A percentile compares a stretch with the other conserved stretches of the same genome.
Evolutionary conservation across 2,329 filamentous ascomycete genomes (phyloP).

Genomic region (Fusarium scirpi): DNA sequence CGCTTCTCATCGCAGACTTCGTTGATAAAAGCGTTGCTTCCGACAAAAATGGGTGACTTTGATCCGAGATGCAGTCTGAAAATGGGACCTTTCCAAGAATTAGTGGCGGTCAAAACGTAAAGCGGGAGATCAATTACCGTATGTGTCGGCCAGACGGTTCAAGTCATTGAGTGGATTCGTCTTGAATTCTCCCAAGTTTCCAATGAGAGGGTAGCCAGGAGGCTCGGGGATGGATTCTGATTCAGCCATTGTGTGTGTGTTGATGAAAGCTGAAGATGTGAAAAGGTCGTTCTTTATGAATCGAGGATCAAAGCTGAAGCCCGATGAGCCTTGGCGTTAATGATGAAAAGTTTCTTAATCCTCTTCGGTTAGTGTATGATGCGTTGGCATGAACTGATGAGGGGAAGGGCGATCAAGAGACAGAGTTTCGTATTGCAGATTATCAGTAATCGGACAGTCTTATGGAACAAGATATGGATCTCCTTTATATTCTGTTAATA

Average conservation of each 20-base stretch:
- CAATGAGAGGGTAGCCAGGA: constrained; percentile 72
- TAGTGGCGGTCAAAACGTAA: constrained; percentile 7
- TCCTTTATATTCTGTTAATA: constrained; percentile 2
- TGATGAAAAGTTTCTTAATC: constrained; percentile 19
- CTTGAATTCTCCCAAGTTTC: constrained; percentile 74
- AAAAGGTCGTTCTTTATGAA: neutral
- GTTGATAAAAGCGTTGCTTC: constrained; percentile 67
- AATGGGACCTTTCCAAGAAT: constrained; percentile 33
- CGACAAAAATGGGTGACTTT: constrained; percentile 58
- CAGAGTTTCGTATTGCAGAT: neutral
- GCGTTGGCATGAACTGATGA: neutral
- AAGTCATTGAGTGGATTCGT: constrained; percentile 68
- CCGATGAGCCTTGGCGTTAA: constrained; percentile 9
- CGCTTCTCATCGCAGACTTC: constrained; percentile 74
- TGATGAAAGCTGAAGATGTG: neutral
- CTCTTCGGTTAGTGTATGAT: constrained; percentile 1
- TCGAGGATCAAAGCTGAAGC: neutral
- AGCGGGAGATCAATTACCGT: constrained; percentile 62
- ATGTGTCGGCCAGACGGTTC: constrained; percentile 69
- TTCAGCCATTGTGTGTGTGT: constrained; percentile 48
- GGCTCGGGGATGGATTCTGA: constrained; percentile 70
- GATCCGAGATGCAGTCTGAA: constrained; percentile 36
- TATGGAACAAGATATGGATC: constrained; percentile 4
- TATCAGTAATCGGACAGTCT: neutral
- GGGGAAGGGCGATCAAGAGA: neutral